A percentile compares a stretch with the other conserved stretches of the same genome.
Conservation (phyloP, 106 monocot genomes). For the Dendrobium huoshanense region DNA sequence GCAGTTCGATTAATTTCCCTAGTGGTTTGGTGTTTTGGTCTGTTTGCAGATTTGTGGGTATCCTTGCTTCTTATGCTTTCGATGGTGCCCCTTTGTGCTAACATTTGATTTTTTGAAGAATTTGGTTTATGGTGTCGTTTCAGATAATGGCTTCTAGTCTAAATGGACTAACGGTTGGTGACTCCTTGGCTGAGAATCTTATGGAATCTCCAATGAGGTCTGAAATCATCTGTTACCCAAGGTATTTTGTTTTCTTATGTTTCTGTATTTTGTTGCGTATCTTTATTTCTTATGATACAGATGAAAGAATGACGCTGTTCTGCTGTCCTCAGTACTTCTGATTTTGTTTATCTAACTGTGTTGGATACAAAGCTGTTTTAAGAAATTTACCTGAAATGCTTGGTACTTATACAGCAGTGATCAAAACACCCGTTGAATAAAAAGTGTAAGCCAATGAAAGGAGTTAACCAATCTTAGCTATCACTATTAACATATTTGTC, state of each 20-base stretch:
- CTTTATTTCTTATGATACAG: not conserved
- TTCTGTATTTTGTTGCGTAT: not conserved
- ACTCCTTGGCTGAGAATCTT: constrained; percentile 60
- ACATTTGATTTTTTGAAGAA: not conserved
- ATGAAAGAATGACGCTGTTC: not conserved
- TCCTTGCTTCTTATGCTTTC: not conserved
- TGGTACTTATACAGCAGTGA: not conserved
- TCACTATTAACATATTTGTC: too few species aligned
- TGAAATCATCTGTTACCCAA: constrained; percentile 35
- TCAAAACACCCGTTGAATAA: not conserved
- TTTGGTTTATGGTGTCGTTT: constrained; percentile 2
- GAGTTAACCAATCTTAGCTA: too few species aligned
- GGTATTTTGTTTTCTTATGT: constrained; percentile 18
- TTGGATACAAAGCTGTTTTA: not conserved
- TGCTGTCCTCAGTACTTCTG: not conserved
- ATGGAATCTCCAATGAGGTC: constrained; percentile 85
- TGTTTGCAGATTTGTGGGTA: not conserved
- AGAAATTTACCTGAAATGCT: not conserved
- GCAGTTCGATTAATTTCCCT: not conserved
- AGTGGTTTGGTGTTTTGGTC: not conserved
- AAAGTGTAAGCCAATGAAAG: too few species aligned
- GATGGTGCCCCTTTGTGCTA: not conserved
- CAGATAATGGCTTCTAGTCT: constrained; percentile 98
- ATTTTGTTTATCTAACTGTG: not conserved
- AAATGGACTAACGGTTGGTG: constrained; percentile 86